These are phyloP conservation scores for Panaeolus cyanescens DNA, from an alignment of 768 basidiomycete genomes.

Conservation along the genomic window DNA sequence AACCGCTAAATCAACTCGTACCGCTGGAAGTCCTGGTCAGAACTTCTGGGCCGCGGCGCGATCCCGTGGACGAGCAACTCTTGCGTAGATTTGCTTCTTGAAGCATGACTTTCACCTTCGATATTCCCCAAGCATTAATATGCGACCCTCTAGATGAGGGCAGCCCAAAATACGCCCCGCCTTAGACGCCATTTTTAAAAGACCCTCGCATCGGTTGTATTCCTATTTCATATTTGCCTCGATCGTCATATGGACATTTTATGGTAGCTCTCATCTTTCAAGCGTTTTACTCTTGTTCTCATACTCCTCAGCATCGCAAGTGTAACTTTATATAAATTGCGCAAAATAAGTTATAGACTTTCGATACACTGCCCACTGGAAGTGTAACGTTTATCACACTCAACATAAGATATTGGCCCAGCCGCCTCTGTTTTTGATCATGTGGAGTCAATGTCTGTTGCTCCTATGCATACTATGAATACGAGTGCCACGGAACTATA, in stretches of 20 bases:
- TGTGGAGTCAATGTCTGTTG: too few species aligned
- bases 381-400: too few species aligned
- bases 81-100: constrained; percentile 55
- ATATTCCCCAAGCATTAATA: background rate
- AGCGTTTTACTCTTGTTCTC: constrained; percentile 1
- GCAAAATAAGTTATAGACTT: constrained; percentile 4
- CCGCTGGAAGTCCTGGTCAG: constrained; percentile 65
- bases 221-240: background rate
- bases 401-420: too few species aligned
- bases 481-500: background rate
- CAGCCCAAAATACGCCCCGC: background rate
- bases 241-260: background rate
- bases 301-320: constrained; percentile 1
- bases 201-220: background rate
- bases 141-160: background rate
- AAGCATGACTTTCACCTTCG: background rate
- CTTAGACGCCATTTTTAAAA: background rate
- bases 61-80: constrained; percentile 66
- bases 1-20: constrained; percentile 44
- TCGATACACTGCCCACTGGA: too few species aligned
- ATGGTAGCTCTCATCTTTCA: background rate
- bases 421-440: too few species aligned
- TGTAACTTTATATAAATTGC: constrained; percentile 4
- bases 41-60: constrained; percentile 53
- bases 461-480: too few species aligned